Evolutionary conservation across 129 eudicot genomes (phyloP).

Genomic region (Ambrosia artemisiifolia): DNA sequence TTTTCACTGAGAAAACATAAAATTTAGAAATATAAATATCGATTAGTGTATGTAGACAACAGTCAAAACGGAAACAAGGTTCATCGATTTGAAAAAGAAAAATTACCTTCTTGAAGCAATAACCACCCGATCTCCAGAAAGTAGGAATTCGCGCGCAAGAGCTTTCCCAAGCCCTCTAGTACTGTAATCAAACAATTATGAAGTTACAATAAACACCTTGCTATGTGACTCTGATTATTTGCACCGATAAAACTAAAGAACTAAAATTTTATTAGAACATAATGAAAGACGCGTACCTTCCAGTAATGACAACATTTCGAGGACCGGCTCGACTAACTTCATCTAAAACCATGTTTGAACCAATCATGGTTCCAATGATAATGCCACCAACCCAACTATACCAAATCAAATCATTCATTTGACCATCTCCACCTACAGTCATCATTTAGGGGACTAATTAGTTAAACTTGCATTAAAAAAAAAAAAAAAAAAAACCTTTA

Average conservation of each 20-base stretch:
- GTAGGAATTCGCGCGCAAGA: conserved; percentile 90
- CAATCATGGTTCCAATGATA: conserved; percentile 91
- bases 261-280: neutral
- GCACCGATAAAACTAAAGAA: neutral
- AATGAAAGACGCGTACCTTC: conserved; percentile 52
- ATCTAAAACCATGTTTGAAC: conserved; percentile 93
- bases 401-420: conserved; percentile 87
- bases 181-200: conserved; percentile 34
- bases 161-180: conserved; percentile 98
- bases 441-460: conserved; percentile 12
- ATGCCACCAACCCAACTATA: conserved; percentile 98
- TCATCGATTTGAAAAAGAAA: neutral
- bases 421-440: conserved; percentile 77
- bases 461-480: neutral
- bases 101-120: conserved; percentile 83
- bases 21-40: neutral
- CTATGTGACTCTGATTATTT: neutral
- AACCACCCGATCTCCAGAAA: conserved; percentile 92
- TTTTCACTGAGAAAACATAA: conserved; percentile 41
- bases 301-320: conserved; percentile 84
- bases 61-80: neutral
- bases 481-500: neutral
- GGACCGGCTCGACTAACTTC: conserved; percentile 97
- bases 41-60: neutral
- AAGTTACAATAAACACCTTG: neutral